Conservation (phyloP, 148 eudicot genomes). For the Spergularia marina region DNA sequence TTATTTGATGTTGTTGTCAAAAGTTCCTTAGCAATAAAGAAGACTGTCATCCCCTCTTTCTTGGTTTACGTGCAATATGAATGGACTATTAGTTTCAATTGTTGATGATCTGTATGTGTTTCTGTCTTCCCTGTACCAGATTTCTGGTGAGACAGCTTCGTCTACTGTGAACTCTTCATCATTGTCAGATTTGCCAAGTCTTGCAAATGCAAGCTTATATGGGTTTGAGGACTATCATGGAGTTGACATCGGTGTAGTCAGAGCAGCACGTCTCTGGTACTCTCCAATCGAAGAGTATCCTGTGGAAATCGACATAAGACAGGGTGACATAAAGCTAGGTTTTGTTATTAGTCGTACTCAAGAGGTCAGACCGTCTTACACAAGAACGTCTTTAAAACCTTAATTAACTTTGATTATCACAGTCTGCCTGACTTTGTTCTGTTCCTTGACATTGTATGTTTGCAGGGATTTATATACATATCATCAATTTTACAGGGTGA, state of each 20-base stretch:
- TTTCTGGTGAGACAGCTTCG: constrained; percentile 82
- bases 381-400: too few species aligned
- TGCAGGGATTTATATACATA: constrained; percentile 79
- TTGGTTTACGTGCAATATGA: too few species aligned
- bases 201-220: constrained; percentile 71
- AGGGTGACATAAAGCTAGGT: constrained; percentile 63
- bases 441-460: neutral
- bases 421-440: too few species aligned
- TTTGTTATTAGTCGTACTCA: constrained; percentile 74
- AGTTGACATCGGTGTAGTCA: constrained; percentile 78
- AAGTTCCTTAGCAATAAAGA: too few species aligned
- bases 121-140: constrained; percentile 33
- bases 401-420: too few species aligned
- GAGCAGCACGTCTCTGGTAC: constrained; percentile 85
- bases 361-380: constrained; percentile 39
- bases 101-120: neutral
- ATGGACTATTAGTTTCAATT: neutral
- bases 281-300: constrained; percentile 62
- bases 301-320: constrained; percentile 52
- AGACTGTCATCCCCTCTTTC: too few species aligned
- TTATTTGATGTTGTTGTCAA: too few species aligned
- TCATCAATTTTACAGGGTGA: constrained; percentile 55
- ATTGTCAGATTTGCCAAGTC: constrained; percentile 63
- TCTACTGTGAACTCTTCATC: constrained; percentile 69
- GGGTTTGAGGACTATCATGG: constrained; percentile 95